Evolutionary conservation across 441 rosid species (phyloP).

Genomic region (Hypseocharis bilobata): DNA sequence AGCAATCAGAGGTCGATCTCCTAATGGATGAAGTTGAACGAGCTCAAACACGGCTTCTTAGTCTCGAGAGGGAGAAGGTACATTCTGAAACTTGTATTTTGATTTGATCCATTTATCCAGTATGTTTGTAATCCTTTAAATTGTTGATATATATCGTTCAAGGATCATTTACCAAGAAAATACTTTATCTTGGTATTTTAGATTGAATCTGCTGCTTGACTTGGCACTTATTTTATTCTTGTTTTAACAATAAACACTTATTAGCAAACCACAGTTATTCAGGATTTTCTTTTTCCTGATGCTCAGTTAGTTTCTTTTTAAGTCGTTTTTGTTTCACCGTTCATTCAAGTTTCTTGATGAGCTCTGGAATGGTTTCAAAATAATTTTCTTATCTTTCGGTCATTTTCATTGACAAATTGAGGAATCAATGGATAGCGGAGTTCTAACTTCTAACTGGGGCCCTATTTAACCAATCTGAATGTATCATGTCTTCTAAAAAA

Average conservation of each 20-base stretch:
- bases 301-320: background rate
- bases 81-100: constrained; percentile 18
- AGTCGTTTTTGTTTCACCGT: background rate
- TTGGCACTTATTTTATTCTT: background rate
- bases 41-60: constrained; percentile 91
- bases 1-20: constrained; percentile 86
- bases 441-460: background rate
- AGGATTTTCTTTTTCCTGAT: background rate
- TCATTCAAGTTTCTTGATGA: background rate
- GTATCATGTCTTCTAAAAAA: background rate
- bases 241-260: background rate
- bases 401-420: background rate
- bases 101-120: constrained; percentile 14
- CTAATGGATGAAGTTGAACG: constrained; percentile 99
- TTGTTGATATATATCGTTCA: background rate
- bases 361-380: background rate
- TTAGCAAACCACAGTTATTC: background rate
- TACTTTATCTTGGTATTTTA: background rate
- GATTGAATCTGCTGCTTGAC: background rate
- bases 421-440: background rate
- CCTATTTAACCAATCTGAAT: background rate
- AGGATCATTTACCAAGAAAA: background rate
- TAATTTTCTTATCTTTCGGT: no score
- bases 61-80: constrained; percentile 98
- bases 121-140: background rate